Evolutionary conservation across 2,329 filamentous ascomycete genomes (phyloP), one percentile per base, ranked within the genome.

Genomic region (Pseudocercospora crystallina): DNA sequence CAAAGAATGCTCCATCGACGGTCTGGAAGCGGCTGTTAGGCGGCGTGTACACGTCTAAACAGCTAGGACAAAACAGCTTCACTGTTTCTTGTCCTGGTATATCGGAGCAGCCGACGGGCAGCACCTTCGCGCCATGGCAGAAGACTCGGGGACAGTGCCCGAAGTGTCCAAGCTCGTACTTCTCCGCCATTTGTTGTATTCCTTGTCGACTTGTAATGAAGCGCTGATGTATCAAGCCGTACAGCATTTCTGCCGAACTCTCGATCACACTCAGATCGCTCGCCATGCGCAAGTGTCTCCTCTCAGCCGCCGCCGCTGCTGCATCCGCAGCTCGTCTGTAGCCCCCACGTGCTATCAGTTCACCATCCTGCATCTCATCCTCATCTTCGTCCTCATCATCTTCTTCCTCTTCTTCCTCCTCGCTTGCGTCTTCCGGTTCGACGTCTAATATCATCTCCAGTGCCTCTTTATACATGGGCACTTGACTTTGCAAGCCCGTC

Each of bases 391-490:
- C 45, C 32, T 48, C 39, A 15, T 70, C 66, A 9, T 86, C 84
- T 12, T 82, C 79, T 47, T 84, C 81, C 37, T 85, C 82, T 29
- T 91, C 88, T 2, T 90, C 86, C 7, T 92, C 88, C 0, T 90
- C 87, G n/a, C 90, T 87, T 49, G 90, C 88, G 38, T 96, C 92
- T 73, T 96, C 92, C 33, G 94, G 91, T 69, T 99, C 94, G 43
- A 99, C 94, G 64, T 99, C 94, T 58, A 99, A 80, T 61, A 99
- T 97, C 92, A 99, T 96, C 82, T 99, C 94, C 58, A 99, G 76
- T 10, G 94, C 94, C 74, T 99, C 94, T 74, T 97, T 99, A 73
- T 99, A 99, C 89, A 96, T 96, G 58, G 90, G 87, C 45, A 99
- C 94, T 74, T 97, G 92, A 53, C 86, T 88, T 73, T 96, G 90